These are phyloP conservation scores for Petunia hybrid DNA, from an alignment of 305 asterid genomes.

Conservation along the genomic window DNA sequence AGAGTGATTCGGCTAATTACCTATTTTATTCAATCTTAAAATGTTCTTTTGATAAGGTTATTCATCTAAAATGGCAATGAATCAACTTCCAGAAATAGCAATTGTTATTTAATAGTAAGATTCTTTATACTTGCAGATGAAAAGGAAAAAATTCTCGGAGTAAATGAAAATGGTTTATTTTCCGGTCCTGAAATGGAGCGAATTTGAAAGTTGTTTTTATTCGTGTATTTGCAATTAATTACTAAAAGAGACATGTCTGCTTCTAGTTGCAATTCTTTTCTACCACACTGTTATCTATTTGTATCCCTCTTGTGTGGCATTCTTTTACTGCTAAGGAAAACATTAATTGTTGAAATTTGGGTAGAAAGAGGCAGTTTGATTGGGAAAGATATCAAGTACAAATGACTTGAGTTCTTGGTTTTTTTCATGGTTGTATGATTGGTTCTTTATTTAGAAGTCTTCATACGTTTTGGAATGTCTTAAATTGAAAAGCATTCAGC, in stretches of 20 bases:
- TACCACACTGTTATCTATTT: no score
- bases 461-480: no score
- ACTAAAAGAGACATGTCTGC: background rate
- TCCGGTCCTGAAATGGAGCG: background rate
- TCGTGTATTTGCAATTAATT: background rate
- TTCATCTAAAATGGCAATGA: background rate
- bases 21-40: background rate
- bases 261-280: no score
- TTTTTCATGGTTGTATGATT: no score
- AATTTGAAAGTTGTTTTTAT: background rate
- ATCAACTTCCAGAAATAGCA: no score
- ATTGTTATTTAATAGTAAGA: background rate
- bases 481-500: no score
- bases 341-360: background rate
- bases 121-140: background rate
- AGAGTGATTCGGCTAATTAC: background rate
- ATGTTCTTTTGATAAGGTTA: no score
- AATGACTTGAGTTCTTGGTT: no score
- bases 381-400: no score
- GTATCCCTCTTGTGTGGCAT: background rate
- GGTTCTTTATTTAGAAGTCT: no score
- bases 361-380: background rate
- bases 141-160: background rate
- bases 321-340: background rate
- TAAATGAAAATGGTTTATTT: no score